These are phyloP conservation scores for Phaffomyces thermotolerans DNA, from an alignment of 805 yeast species.

Conservation along the genomic window DNA sequence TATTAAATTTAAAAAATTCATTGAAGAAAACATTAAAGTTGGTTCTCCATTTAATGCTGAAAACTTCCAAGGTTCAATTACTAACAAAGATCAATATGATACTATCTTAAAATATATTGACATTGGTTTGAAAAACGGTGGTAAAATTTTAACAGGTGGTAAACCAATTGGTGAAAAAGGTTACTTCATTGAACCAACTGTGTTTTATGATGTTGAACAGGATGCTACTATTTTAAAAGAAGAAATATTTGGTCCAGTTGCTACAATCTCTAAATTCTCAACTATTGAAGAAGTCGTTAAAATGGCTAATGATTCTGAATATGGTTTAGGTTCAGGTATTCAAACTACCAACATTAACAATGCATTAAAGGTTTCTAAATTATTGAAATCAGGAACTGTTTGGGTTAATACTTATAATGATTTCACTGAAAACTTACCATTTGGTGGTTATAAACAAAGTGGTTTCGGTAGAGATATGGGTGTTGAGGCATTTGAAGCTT, in stretches of 20 bases:
- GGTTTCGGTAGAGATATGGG: conserved; percentile 89
- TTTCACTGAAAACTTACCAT: conserved; percentile 67
- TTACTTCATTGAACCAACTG: conserved; percentile 65
- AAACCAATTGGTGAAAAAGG: conserved; percentile 57
- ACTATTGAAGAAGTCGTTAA: conserved; percentile 59
- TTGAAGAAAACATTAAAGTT: conserved; percentile 48
- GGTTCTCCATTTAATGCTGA: conserved; percentile 68
- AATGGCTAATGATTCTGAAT: conserved; percentile 62
- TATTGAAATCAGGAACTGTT: conserved; percentile 65
- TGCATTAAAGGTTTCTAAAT: conserved; percentile 55
- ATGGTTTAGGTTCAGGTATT: conserved; percentile 77
- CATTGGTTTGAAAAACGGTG: conserved; percentile 60
- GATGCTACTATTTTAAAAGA: conserved; percentile 57
- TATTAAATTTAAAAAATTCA: conserved; percentile 48
- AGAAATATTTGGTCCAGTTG: conserved; percentile 79
- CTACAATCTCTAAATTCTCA: conserved; percentile 59
- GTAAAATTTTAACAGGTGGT: conserved; percentile 66
- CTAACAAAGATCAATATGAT: conserved; percentile 59
- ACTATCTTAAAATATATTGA: conserved; percentile 62
- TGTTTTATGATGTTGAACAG: conserved; percentile 59
- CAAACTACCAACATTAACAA: conserved; percentile 57
- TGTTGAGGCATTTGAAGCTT: conserved; percentile 63
- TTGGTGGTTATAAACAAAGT: conserved; percentile 74
- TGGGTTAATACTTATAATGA: conserved; percentile 79
- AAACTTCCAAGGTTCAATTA: conserved; percentile 72